phyloP scores from a whole-genome alignment of 805 yeast species.

The Yarrowia porcina region DNA sequence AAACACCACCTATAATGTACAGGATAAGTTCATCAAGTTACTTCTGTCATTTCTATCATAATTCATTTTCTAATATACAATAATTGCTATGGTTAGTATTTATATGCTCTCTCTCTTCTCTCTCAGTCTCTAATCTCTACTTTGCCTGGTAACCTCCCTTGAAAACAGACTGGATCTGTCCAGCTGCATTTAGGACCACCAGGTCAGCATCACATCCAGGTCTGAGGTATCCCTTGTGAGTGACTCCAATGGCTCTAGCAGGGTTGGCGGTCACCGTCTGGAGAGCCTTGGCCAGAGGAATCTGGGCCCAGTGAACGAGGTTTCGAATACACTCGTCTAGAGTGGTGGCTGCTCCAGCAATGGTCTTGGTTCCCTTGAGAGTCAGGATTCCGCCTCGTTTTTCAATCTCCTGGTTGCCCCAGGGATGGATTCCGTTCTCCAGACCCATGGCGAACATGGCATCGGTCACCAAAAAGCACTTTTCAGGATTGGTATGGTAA shows the following conservation, averaged over 20 bases:
- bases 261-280: constrained; percentile 55
- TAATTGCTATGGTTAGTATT: constrained; percentile 9
- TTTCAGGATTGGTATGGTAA: constrained; percentile 51
- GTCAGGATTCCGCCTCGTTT: constrained; percentile 49
- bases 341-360: constrained; percentile 62
- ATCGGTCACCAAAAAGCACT: constrained; percentile 55
- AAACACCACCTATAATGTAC: too few relatives aligned
- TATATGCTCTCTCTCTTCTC: too few relatives aligned
- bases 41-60: not conserved
- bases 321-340: constrained; percentile 51
- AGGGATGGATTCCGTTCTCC: constrained; percentile 53
- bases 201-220: constrained; percentile 58
- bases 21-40: too few relatives aligned
- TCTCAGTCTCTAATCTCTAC: too few relatives aligned
- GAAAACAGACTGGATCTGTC: constrained; percentile 48
- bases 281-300: constrained; percentile 52
- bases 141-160: constrained; percentile 45
- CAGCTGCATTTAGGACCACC: constrained; percentile 45
- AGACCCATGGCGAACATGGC: constrained; percentile 58
- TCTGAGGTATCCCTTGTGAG: constrained; percentile 49
- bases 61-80: not conserved
- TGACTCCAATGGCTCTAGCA: constrained; percentile 47
- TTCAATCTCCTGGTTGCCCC: constrained; percentile 48
- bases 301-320: constrained; percentile 49
- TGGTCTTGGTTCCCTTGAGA: constrained; percentile 53